Evolutionary conservation across 75 land plant species (phyloP).

Genomic region (Picea sitchensis): DNA sequence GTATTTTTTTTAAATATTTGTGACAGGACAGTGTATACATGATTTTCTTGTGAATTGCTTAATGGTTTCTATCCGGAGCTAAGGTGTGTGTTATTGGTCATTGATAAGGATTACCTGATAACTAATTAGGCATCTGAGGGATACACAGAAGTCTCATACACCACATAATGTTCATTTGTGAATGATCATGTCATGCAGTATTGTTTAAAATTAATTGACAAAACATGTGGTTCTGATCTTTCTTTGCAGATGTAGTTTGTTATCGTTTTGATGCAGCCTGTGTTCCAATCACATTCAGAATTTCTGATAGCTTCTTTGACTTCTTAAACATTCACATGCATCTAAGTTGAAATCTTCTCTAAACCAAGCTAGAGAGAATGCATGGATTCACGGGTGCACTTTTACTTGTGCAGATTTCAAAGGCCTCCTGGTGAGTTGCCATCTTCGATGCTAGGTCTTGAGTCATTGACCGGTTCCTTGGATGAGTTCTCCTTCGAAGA

Average conservation of each 20-base stretch:
- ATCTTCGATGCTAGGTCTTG: constrained; percentile 92
- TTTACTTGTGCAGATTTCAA: constrained; percentile 55
- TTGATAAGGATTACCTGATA: not conserved
- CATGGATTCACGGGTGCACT: not conserved
- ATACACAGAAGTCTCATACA: not conserved
- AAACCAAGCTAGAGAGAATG: too few species aligned
- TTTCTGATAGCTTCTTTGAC: too few species aligned
- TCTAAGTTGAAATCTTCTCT: too few species aligned
- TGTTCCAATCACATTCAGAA: too few species aligned
- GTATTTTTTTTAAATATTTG: not conserved
- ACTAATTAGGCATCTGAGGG: not conserved
- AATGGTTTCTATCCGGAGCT: not conserved
- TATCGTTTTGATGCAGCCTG: too few species aligned
- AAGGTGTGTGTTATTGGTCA: not conserved
- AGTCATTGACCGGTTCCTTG: constrained; percentile 81
- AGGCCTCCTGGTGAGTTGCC: constrained; percentile 82
- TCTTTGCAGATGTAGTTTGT: too few species aligned
- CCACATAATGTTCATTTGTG: too few species aligned
- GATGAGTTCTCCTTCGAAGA: constrained; percentile 88
- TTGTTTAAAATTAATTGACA: too few species aligned
- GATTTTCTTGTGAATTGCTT: not conserved
- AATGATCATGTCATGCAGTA: too few species aligned
- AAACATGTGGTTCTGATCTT: too few species aligned
- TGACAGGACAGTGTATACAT: not conserved
- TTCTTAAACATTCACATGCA: too few species aligned